These are phyloP conservation scores for Haplosporangium sp. DNA, from an alignment of 371 early-diverging fungal genomes.

Conservation along the genomic window DNA sequence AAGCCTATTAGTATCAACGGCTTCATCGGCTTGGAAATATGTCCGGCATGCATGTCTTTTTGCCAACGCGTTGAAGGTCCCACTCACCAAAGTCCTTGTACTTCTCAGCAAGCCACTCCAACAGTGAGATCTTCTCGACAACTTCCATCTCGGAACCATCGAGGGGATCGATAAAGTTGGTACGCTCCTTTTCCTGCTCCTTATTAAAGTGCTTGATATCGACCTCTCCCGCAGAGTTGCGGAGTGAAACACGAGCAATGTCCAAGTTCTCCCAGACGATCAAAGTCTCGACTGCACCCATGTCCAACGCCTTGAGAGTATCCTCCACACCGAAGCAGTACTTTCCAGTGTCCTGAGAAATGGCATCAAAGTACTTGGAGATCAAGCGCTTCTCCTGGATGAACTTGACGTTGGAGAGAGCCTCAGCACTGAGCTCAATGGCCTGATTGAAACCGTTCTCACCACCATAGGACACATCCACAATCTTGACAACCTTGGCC, in stretches of 20 bases:
- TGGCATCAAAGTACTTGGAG: constrained; percentile 97
- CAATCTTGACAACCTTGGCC: constrained; percentile 92
- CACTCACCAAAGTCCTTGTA: constrained; percentile 94
- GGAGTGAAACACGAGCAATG: constrained; percentile 77
- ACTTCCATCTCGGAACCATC: constrained; percentile 80
- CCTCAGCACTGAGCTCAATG: constrained; percentile 95
- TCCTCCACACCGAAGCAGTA: constrained; percentile 98
- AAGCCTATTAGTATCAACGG: neutral
- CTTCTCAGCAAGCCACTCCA: constrained; percentile 99
- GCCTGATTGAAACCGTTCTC: constrained; percentile 99
- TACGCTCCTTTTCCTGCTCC: constrained; percentile 85
- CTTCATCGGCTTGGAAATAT: neutral
- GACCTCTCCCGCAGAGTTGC: constrained; percentile 77
- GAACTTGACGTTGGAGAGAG: constrained; percentile 97
- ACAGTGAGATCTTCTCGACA: constrained; percentile 81
- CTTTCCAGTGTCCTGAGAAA: constrained; percentile 97
- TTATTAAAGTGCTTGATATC: constrained; percentile 80
- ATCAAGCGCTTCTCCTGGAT: constrained; percentile 99
- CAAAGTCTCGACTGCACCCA: constrained; percentile 97
- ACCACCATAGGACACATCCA: constrained; percentile 99
- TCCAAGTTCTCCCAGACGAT: constrained; percentile 98
- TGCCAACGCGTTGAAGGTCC: neutral
- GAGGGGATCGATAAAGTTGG: constrained; percentile 72
- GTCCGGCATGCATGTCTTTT: no score
- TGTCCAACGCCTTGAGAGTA: constrained; percentile 95